A percentile compares a stretch with the other conserved stretches of the same genome.
Conservation (phyloP, 805 yeast species). For the Zygosaccharomyces pseudorouxii region DNA sequence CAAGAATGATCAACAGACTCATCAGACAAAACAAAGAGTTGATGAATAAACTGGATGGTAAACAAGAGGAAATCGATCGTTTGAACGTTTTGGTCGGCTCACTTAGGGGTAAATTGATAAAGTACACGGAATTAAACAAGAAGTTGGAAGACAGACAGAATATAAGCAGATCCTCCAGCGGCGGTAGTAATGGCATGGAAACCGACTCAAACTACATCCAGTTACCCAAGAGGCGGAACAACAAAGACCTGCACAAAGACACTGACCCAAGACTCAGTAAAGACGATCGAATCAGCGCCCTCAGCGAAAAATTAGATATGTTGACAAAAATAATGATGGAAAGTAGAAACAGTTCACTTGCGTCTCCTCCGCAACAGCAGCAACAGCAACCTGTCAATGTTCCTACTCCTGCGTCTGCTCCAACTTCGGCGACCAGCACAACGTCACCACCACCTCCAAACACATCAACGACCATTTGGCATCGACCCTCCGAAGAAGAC, state of each 20-base stretch:
- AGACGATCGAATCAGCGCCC: slow-evolving; percentile 18
- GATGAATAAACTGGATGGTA: slow-evolving; percentile 30
- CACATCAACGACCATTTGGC: neutral
- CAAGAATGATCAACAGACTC: slow-evolving; percentile 38
- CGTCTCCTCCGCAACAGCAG: slow-evolving; percentile 6
- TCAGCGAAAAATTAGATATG: slow-evolving; percentile 19
- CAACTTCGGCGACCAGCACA: slow-evolving; percentile 4
- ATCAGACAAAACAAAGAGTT: slow-evolving; percentile 37
- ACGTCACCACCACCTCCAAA: neutral
- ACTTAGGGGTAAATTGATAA: slow-evolving; percentile 34
- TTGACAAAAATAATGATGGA: slow-evolving; percentile 17
- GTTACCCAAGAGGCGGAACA: slow-evolving; percentile 23
- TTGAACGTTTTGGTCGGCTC: slow-evolving; percentile 34
- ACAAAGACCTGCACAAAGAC: slow-evolving; percentile 4
- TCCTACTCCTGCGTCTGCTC: slow-evolving; percentile 1
- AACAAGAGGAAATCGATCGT: slow-evolving; percentile 30
- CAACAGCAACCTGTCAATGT: neutral
- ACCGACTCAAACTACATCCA: slow-evolving; percentile 25
- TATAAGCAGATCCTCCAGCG: slow-evolving; percentile 6
- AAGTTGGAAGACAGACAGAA: slow-evolving; percentile 9
- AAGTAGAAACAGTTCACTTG: neutral
- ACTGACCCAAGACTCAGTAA: slow-evolving; percentile 16
- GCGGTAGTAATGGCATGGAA: slow-evolving; percentile 10
- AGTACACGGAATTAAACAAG: slow-evolving; percentile 34
- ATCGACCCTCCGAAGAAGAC: slow-evolving; percentile 32